Base-by-base conservation (phyloP, 169 alveolate genomes). In the Cryptosporidium ryanae region DNA sequence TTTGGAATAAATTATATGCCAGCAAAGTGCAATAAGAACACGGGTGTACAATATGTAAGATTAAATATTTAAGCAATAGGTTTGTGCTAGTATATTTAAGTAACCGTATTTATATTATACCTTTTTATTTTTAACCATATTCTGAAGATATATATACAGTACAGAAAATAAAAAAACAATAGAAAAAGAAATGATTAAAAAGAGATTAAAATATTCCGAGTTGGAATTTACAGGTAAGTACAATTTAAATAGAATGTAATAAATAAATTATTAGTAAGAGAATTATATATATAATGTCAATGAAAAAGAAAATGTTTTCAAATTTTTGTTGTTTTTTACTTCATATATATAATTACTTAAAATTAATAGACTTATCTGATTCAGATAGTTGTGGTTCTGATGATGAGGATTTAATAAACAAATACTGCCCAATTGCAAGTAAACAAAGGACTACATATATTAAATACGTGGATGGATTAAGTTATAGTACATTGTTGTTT, bases 321-420 rank as follows among this genome's bases (percentile, higher is more conserved):
- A 13, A 10, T 46, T 23, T 17, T 66, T 38, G 7, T 23, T 29
- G 21, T 46, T 15, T 46, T 65, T 66, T 6, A 10, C 46, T 38
- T 38, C 8, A 34, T 6, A 27, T 31, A 61, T 61, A 13, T 61
- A n/a, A n/a, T n/a, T 61, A 21, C 34, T 10, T 65, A 38, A 48
- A 34, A 38, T 38, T 38, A n/a, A 38, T 38, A 76, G 71, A 76
- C 59, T 25, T 76, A 17, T 43, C 76, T 17, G 87, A 57, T 23
- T 76, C 87, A 1, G 87, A 76, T 76, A 76, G 71, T 43, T 76
- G 76, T 61, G 87, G 71, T 10, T 76, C 87, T 7, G 87, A 76
- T 38, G 64, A 76, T 31, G 87, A 76, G 18, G 87, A 70, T 31
- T 57, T 76, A 10, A 27, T 76, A 29, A 38, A 32, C 15, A 76